Base-by-base conservation (phyloP, 331 rosid genomes). In the Acacia concinna region DNA sequence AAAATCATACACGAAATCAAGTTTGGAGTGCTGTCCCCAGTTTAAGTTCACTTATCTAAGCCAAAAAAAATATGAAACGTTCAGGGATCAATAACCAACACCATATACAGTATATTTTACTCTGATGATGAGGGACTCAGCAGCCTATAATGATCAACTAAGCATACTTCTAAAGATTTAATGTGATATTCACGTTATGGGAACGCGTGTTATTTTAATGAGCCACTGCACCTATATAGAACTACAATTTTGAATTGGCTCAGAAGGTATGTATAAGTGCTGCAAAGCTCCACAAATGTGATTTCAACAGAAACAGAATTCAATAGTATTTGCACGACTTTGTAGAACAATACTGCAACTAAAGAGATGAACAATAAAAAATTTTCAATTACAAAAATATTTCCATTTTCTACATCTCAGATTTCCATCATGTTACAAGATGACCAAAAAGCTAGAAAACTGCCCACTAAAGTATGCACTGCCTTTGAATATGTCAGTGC, bases 401-500 rank as follows among this genome's bases (percentile, higher is more conserved):
- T 78, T 69, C 30, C 79, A 86, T 79, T 84, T 79, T 60, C 81
- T 86, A 77, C 83, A 76, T 63, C 65, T 67, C 41, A 81, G 65
- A 28, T 71, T 43, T 28, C 62, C 68, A 46, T 54, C 63, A 28
- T 31, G 74, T 54, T 17, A 81, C 71, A 69, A 64, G 83, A 69
- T 72, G 60, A 66, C 70, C 79, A 77, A 63, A 63, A 75, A 67
- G 84, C 75, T 78, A 64, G 57, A 73, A 66, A 37, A 65, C 21
- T 11, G 49, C 77, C 71, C 31, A 54, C 81, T 70, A 70, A 68
- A 77, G 74, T 49, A 74, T 32, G 74, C 88, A 88, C 41, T 59
- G 40, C 68, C 60, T 81, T 81, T 76, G 83, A 78, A 81, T 73
- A 75, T 63, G 54, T 79, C 57, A 49, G 57, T 25, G 25, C 40